A percentile compares a stretch with the other conserved stretches of the same genome.
Evolutionary conservation across 108 stramenopile genomes (phyloP).

Genomic region (Nitzschia inconspicua): DNA sequence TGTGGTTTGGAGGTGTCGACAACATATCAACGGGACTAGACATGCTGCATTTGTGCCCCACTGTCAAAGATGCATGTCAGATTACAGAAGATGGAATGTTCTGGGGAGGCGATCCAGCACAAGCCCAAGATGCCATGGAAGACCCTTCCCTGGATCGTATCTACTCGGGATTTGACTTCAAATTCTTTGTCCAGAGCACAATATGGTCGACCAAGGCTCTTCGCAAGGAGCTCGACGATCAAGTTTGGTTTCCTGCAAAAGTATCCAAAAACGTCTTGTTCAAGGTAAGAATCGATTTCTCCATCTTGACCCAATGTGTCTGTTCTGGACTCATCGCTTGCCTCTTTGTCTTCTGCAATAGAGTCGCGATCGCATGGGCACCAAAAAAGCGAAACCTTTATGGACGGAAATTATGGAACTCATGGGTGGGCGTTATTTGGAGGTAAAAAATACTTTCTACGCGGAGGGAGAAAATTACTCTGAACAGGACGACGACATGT

Average conservation of each 20-base stretch:
- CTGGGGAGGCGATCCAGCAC: slow-evolving; percentile 77
- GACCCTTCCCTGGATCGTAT: slow-evolving; percentile 43
- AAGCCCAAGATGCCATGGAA: slow-evolving; percentile 76
- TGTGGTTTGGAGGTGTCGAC: slow-evolving; percentile 82
- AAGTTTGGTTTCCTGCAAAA: slow-evolving; percentile 21
- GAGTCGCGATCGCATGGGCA: slow-evolving; percentile 73
- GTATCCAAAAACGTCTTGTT: slow-evolving; percentile 56
- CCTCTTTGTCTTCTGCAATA: slow-evolving; percentile 41
- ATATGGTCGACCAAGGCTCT: slow-evolving; percentile 38
- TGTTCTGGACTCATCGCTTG: not conserved
- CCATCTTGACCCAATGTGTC: not conserved
- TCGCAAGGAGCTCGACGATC: slow-evolving; percentile 13
- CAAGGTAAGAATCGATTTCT: slow-evolving; percentile 9
- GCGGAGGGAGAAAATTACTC: slow-evolving; percentile 17
- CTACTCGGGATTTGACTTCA: slow-evolving; percentile 82
- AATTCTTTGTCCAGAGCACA: slow-evolving; percentile 83
- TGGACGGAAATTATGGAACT: slow-evolving; percentile 87
- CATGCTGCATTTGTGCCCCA: slow-evolving; percentile 68
- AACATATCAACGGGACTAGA: slow-evolving; percentile 39
- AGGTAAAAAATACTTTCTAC: slow-evolving; percentile 59
- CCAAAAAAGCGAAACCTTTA: slow-evolving; percentile 75
- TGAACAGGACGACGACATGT: too few species aligned
- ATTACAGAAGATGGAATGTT: slow-evolving; percentile 75
- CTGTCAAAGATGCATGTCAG: slow-evolving; percentile 52
- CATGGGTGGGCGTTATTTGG: slow-evolving; percentile 65